These are phyloP conservation scores for Colletotrichum sp. DNA, from an alignment of 2,329 filamentous ascomycete species.

Conservation along the genomic window DNA sequence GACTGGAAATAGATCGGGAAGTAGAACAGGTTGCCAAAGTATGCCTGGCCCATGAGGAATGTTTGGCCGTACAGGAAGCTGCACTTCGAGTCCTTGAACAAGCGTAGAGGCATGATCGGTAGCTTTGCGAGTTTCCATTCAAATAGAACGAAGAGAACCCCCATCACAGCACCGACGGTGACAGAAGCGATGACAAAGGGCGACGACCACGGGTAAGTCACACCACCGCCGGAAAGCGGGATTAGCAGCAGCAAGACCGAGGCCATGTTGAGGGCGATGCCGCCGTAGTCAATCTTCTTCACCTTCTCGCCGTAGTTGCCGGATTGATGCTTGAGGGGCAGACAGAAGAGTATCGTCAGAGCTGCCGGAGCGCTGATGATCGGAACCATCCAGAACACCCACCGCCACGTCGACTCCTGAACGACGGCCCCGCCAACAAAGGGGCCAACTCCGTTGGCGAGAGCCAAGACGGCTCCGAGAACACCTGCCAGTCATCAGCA, in stretches of 20 bases:
- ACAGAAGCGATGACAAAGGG: conserved; percentile 27
- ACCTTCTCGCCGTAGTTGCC: conserved; percentile 28
- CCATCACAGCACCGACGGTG: conserved; percentile 22
- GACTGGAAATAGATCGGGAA: conserved; percentile 36
- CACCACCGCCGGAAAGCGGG: conserved; percentile 29
- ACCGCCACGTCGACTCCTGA: conserved; percentile 31
- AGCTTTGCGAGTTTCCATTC: conserved; percentile 30
- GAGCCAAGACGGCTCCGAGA: conserved; percentile 29
- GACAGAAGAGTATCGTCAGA: conserved; percentile 27
- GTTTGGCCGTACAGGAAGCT: conserved; percentile 24
- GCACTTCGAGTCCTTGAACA: conserved; percentile 26
- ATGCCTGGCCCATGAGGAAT: conserved; percentile 30
- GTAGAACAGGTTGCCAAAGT: conserved; percentile 34
- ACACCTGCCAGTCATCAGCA: conserved; percentile 11
- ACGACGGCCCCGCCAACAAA: conserved; percentile 33
- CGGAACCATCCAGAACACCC: conserved; percentile 32
- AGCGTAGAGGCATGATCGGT: conserved; percentile 31
- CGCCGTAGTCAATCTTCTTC: conserved; percentile 30
- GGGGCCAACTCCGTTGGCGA: conserved; percentile 42
- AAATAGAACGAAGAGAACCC: conserved; percentile 27
- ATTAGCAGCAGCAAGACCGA: conserved; percentile 28
- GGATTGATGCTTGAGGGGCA: conserved; percentile 26
- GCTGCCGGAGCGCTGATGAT: conserved; percentile 24
- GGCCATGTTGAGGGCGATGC: conserved; percentile 29
- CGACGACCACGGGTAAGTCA: conserved; percentile 29